phyloP scores from a whole-genome alignment of 371 early-diverging fungal genomes.

The Zopfochytrium polystomum region DNA sequence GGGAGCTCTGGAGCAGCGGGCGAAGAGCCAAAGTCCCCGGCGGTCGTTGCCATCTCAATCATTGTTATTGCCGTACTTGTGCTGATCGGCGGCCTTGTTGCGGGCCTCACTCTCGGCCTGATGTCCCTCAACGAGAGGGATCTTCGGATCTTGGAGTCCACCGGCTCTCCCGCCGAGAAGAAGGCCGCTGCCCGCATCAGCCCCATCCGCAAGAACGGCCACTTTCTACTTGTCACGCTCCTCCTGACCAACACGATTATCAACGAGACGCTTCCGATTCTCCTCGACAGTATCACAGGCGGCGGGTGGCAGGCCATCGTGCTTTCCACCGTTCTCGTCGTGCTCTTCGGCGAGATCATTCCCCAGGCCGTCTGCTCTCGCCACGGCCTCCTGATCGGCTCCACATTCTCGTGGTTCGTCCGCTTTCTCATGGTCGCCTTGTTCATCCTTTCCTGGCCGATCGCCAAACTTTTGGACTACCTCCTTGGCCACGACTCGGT shows the following conservation, averaged over 20 bases:
- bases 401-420: slow-evolving; percentile 64
- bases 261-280: slow-evolving; percentile 88
- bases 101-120: slow-evolving; percentile 75
- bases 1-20: too few relatives aligned
- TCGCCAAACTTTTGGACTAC: slow-evolving; percentile 65
- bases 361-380: slow-evolving; percentile 57
- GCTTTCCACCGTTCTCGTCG: slow-evolving; percentile 77
- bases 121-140: slow-evolving; percentile 62
- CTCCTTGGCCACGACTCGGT: slow-evolving; percentile 62
- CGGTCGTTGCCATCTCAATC: too few relatives aligned
- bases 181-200: slow-evolving; percentile 61
- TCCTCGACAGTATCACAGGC: slow-evolving; percentile 51
- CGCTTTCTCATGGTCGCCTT: slow-evolving; percentile 62
- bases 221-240: slow-evolving; percentile 81
- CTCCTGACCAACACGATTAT: slow-evolving; percentile 82
- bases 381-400: slow-evolving; percentile 74
- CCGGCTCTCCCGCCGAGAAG: slow-evolving; percentile 60
- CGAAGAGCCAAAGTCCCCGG: too few relatives aligned
- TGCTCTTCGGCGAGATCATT: slow-evolving; percentile 87
- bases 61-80: slow-evolving; percentile 52
- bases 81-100: slow-evolving; percentile 70
- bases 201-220: slow-evolving; percentile 65
- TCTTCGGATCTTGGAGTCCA: slow-evolving; percentile 36
- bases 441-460: slow-evolving; percentile 71
- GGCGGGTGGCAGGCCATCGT: slow-evolving; percentile 77